A percentile compares a stretch with the other conserved stretches of the same genome.
phyloP scores from a whole-genome alignment of 73 alveolate genomes.

The Paramecium bursaria region DNA sequence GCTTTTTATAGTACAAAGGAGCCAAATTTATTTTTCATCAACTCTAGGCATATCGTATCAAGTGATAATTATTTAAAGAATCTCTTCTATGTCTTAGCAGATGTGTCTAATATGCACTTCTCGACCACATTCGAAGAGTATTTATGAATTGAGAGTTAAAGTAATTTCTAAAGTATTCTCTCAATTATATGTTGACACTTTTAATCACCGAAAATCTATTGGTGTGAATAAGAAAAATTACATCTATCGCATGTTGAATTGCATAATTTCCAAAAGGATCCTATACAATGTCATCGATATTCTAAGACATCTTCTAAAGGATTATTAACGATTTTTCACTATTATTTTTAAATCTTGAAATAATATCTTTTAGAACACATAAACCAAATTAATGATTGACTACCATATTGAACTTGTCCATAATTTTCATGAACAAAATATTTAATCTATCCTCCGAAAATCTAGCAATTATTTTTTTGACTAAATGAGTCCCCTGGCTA shows the following conservation, averaged over 20 bases:
- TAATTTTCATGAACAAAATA: neutral
- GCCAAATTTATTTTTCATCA: constrained; percentile 56
- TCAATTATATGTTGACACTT: constrained; percentile 30
- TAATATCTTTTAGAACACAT: constrained; percentile 50
- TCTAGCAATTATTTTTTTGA: constrained; percentile 44
- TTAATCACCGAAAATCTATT: constrained; percentile 22
- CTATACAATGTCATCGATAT: constrained; percentile 29
- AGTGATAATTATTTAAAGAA: constrained; percentile 45
- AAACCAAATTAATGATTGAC: constrained; percentile 58
- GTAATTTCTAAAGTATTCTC: constrained; percentile 30
- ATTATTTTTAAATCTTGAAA: constrained; percentile 19
- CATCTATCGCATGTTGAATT: constrained; percentile 45
- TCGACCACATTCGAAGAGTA: constrained; percentile 56
- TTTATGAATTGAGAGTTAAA: constrained; percentile 38
- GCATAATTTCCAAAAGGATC: constrained; percentile 62
- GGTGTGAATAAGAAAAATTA: neutral
- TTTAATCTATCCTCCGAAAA: constrained; percentile 39
- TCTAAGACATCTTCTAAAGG: constrained; percentile 7
- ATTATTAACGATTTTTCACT: neutral
- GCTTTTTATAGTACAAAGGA: constrained; percentile 57
- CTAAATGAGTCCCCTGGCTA: constrained; percentile 52
- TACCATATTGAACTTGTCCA: constrained; percentile 25
- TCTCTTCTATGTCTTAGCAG: constrained; percentile 3
- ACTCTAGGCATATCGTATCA: constrained; percentile 22
- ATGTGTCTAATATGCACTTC: constrained; percentile 53